Percentiles rank a stretch among this genome's conserved stretches.
Evolutionary conservation across 768 basidiomycete species (phyloP).

Genomic region (Boletus tylopilopsis): DNA sequence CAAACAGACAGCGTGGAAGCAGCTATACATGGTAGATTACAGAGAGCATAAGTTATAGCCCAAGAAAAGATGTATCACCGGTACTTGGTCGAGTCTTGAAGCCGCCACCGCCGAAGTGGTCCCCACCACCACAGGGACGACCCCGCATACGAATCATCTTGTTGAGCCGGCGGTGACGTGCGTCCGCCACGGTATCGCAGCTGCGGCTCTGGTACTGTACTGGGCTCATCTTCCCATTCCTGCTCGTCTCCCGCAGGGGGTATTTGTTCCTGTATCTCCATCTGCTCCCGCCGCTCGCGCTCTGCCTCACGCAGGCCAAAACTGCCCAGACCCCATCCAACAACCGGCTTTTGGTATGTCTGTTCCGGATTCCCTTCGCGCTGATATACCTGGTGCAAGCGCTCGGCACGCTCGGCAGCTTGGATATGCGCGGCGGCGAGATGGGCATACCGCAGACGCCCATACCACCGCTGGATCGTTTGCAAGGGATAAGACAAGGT

Average conservation of each 20-base stretch:
- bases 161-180: background rate
- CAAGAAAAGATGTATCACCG: slow-evolving; percentile 11
- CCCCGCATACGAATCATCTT: slow-evolving; percentile 5
- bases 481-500: slow-evolving; percentile 12
- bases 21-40: slow-evolving; percentile 11
- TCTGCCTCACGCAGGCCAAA: slow-evolving; percentile 46
- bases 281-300: slow-evolving; percentile 28
- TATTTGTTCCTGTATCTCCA: background rate
- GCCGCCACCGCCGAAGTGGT: slow-evolving; percentile 66
- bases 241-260: slow-evolving; percentile 20
- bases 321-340: slow-evolving; percentile 74
- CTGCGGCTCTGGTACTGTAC: background rate
- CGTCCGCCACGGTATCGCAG: slow-evolving; percentile 10
- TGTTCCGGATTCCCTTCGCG: slow-evolving; percentile 26
- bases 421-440: slow-evolving; percentile 65
- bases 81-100: slow-evolving; percentile 76
- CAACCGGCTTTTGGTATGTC: slow-evolving; percentile 27
- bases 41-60: background rate
- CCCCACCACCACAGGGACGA: slow-evolving; percentile 79
- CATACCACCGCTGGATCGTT: slow-evolving; percentile 52
- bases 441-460: slow-evolving; percentile 65
- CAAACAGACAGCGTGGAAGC: background rate
- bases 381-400: slow-evolving; percentile 60
- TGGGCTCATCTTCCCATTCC: slow-evolving; percentile 18
- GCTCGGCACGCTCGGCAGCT: slow-evolving; percentile 62